These are phyloP conservation scores for Eimeria maxima DNA, from an alignment of 169 alveolate species.

Conservation along the genomic window DNA sequence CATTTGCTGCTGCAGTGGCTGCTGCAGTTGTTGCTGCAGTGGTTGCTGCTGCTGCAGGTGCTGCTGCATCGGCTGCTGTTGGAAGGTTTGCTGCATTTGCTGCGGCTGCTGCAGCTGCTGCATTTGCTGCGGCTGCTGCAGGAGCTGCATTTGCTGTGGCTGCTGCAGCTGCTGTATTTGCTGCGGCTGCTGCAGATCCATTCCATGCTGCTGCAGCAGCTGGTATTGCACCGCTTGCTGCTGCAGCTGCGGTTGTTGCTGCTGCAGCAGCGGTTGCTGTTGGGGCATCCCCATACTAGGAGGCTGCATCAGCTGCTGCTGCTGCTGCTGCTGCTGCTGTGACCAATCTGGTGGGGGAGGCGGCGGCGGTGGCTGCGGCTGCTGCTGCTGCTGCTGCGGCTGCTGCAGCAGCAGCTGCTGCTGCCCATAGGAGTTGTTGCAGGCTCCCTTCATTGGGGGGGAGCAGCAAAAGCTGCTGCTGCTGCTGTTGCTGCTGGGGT, in stretches of 20 bases:
- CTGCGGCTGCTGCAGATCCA: not conserved
- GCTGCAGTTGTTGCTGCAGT: not conserved
- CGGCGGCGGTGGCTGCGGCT: not conserved
- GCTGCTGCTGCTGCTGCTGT: constrained; percentile 54
- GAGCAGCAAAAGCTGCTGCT: not conserved
- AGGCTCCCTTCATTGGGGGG: not conserved
- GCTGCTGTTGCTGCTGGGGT: constrained; percentile 33
- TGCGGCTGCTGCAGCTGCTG: not conserved
- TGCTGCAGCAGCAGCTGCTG: not conserved
- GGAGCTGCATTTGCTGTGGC: too few species aligned
- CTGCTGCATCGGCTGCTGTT: too few species aligned
- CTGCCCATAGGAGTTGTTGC: too few species aligned
- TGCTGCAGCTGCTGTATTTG: not conserved
- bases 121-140: not conserved
- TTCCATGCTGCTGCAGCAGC: not conserved
- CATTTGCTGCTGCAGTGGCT: not conserved
- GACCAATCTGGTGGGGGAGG: not conserved
- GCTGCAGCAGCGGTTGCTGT: not conserved
- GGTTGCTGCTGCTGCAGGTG: not conserved
- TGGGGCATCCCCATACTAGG: too few species aligned
- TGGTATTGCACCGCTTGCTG: not conserved
- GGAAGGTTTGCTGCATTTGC: too few species aligned
- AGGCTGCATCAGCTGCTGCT: not conserved
- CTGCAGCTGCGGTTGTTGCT: too few species aligned
- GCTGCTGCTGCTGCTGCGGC: constrained; percentile 5